Conservation (phyloP, 192 early-diverging fungal genomes). For the Mortierella alpina region DNA sequence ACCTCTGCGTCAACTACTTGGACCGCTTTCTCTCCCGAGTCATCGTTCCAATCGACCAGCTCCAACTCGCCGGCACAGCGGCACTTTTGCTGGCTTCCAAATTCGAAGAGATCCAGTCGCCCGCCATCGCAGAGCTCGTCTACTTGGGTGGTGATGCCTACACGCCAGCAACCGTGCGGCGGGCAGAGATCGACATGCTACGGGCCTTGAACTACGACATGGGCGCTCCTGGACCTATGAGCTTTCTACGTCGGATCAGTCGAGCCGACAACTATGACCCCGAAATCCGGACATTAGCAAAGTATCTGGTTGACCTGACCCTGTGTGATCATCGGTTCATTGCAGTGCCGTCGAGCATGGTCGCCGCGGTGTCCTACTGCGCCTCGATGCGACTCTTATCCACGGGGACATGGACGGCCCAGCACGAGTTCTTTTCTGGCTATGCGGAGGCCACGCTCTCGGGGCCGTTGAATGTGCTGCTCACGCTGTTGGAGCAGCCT, state of each 20-base stretch:
- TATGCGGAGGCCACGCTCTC: conserved; percentile 73
- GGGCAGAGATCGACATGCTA: conserved; percentile 69
- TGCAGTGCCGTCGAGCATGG: conserved; percentile 56
- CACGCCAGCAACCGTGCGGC: conserved; percentile 56
- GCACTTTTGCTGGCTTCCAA: conserved; percentile 66
- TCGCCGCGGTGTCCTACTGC: conserved; percentile 60
- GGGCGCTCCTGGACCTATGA: conserved; percentile 66
- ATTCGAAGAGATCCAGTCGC: conserved; percentile 68
- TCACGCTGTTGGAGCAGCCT: conserved; percentile 63
- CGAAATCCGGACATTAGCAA: conserved; percentile 65
- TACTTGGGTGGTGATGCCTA: conserved; percentile 62
- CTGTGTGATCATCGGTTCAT: conserved; percentile 69
- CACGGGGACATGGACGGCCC: conserved; percentile 59
- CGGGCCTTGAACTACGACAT: conserved; percentile 67
- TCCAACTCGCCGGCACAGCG: conserved; percentile 66
- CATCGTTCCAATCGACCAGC: conserved; percentile 57
- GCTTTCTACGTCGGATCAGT: conserved; percentile 68
- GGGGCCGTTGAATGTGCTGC: conserved; percentile 55
- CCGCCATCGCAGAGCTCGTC: conserved; percentile 61
- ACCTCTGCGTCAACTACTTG: conserved; percentile 65
- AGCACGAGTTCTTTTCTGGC: conserved; percentile 73
- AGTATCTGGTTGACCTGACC: conserved; percentile 70
- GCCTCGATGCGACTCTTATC: conserved; percentile 56
- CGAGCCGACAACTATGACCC: conserved; percentile 69
- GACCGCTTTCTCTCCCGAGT: conserved; percentile 69